Evolutionary conservation across 768 basidiomycete genomes (phyloP).

Genomic region (Suillus paluster): DNA sequence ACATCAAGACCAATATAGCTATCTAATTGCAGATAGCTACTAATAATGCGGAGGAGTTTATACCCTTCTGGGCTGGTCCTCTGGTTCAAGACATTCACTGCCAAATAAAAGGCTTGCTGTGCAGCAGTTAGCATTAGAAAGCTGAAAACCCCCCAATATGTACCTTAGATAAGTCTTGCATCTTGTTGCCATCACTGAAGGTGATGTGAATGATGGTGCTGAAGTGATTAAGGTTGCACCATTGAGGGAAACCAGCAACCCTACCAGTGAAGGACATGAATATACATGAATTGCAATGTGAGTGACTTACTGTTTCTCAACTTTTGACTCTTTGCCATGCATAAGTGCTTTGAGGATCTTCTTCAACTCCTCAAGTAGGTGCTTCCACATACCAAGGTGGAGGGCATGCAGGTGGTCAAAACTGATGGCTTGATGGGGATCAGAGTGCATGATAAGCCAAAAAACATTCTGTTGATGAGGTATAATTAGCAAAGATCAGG

Average conservation of each 20-base stretch:
- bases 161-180: too few species aligned
- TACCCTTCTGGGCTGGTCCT: slow-evolving; percentile 20
- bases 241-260: too few species aligned
- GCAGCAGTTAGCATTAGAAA: too few species aligned
- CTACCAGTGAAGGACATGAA: too few species aligned
- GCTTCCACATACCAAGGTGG: slow-evolving; percentile 37
- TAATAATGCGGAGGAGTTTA: slow-evolving; percentile 30
- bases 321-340: not conserved
- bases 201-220: too few species aligned
- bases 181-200: too few species aligned
- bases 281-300: too few species aligned
- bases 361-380: slow-evolving; percentile 34
- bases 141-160: too few species aligned
- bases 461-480: slow-evolving; percentile 55
- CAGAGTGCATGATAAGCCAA: slow-evolving; percentile 39
- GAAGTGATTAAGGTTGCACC: too few species aligned
- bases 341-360: slow-evolving; percentile 19
- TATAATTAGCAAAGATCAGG: slow-evolving; percentile 7
- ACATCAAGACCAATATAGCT: slow-evolving; percentile 31
- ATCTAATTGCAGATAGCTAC: slow-evolving; percentile 35
- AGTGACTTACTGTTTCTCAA: too few species aligned
- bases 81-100: not conserved
- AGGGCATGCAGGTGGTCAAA: slow-evolving; percentile 46
- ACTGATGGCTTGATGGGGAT: slow-evolving; percentile 34
- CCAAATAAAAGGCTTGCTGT: too few species aligned